A percentile compares a stretch with the other conserved stretches of the same genome.
Conservation (phyloP, 768 basidiomycete genomes). For the Lepiota venenata region DNA sequence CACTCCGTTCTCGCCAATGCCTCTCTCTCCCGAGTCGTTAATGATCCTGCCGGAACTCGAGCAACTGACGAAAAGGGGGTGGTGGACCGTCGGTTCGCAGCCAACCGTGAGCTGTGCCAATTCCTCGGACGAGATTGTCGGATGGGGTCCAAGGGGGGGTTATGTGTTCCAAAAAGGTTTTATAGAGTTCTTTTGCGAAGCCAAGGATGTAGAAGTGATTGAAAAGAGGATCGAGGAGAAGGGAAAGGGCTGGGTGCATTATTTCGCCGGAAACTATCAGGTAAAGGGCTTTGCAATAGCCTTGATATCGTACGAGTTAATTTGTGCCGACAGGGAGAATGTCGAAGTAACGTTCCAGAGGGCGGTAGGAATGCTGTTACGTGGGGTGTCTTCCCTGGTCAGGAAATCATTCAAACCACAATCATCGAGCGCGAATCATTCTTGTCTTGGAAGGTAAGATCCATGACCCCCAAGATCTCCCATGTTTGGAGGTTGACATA, state of each 20-base stretch:
- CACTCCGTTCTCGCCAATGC: slow-evolving; percentile 86
- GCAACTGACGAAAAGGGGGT: slow-evolving; percentile 68
- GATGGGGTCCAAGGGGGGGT: slow-evolving; percentile 91
- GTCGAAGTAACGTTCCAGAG: slow-evolving; percentile 72
- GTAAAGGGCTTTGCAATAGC: slow-evolving; percentile 41
- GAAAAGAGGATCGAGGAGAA: slow-evolving; percentile 50
- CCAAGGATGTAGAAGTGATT: slow-evolving; percentile 54
- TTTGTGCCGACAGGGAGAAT: slow-evolving; percentile 59
- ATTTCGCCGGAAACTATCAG: slow-evolving; percentile 78
- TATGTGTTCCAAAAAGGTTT: slow-evolving; percentile 98
- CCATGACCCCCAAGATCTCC: not conserved
- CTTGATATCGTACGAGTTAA: not conserved
- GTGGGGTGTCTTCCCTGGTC: slow-evolving; percentile 97
- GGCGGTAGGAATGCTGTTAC: slow-evolving; percentile 92
- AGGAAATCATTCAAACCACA: slow-evolving; percentile 94
- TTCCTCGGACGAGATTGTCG: slow-evolving; percentile 76
- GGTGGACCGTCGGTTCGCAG: slow-evolving; percentile 98
- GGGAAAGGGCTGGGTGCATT: slow-evolving; percentile 71
- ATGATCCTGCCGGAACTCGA: slow-evolving; percentile 78
- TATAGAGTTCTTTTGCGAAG: slow-evolving; percentile 90
- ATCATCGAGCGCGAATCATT: slow-evolving; percentile 96
- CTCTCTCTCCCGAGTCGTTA: slow-evolving; percentile 78
- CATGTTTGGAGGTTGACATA: slow-evolving; percentile 6
- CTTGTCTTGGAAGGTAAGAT: slow-evolving; percentile 87
- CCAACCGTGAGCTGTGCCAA: slow-evolving; percentile 82